Evolutionary conservation across 2,329 filamentous ascomycete genomes (phyloP), one percentile per base, ranked within the genome.

Genomic region (Hypomyces perniciosus): DNA sequence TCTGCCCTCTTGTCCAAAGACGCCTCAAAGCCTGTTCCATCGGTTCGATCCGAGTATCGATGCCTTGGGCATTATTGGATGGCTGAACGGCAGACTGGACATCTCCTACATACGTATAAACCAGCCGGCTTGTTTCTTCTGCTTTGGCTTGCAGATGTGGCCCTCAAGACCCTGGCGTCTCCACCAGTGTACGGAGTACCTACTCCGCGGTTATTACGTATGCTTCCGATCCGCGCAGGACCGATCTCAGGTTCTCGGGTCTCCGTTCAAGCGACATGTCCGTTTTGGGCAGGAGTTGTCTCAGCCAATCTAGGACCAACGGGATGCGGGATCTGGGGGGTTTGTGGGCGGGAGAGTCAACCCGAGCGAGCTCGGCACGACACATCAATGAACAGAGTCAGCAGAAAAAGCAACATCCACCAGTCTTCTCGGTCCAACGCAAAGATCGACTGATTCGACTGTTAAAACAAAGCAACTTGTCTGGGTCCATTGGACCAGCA

Each of bases 391-490:
- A 8, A 12, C 10, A 28, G 13, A 20, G 9, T 28, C 10, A 27
- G 9, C 13, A 20, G 6, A 42, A 44, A 52, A 48, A 52, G 34
- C 28, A 47, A 52, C 44, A 44, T 30, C 10, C 20, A 28, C 10
- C 20, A 28, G 33, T n/a, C 31, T 39, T 41, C 10, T 41, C 37
- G 48, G 48, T 26, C 44, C 20, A 45, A 45, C 35, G 35, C 48
- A 46, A 42, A 37, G 48, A 51, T 52, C 41, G 50, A 31, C 40
- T n/a, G 26, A 20, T 20, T 44, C 30, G 13, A 42, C 39, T 10
- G 13, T 26, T 26, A 8, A 44, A 40, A 48, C 50, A 48, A 40
- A 44, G 30, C 39, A 52, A 40, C 28, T 40, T 48, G 45, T 48
- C 50, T 48, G n/a, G 27, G 50, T 45, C 31, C 13, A 44, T 34